Base-by-base conservation (phyloP, 2,329 filamentous ascomycete genomes). In the Clonostachys rosea region DNA sequence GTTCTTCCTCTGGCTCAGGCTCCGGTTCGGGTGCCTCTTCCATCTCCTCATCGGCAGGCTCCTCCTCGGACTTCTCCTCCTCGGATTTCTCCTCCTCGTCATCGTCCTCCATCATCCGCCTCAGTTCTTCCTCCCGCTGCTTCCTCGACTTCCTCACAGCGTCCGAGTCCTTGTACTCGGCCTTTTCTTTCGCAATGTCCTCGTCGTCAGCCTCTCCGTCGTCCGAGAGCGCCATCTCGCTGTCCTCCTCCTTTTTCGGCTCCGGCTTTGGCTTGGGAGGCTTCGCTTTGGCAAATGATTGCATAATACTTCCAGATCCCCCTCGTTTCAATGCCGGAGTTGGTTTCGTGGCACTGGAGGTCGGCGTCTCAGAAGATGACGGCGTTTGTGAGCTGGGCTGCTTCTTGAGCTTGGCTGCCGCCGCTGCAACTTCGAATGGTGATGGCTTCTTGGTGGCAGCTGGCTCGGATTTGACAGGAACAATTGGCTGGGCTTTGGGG, bases 251-350 rank as follows among this genome's bases (percentile, higher is more conserved):
- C 45, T 66, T 55, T 42, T 59, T 63, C 6, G 51, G 43, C 7
- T 56, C 49, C 10, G 57, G 53, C 56, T 84, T 89, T 5, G 83
- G 71, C 56, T 71, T 74, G 5, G 71, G 58, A 5, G 62, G 56
- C 5, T 63, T 65, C 6, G 74, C 71, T 57, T 86, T 89, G 13
- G 88, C 87, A 61, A 95, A 95, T 0, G 89, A 87, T 50, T 86
- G 84, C 74, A 94, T 90, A 24, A 95, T 81, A 49, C 80, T 79
- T 4, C 68, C 70, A 12, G 84, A 80, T 14, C 70, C 74, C 46
- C 79, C 78, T 48, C 79, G 79, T 58, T 88, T 89, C 4, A 56
- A 36, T 6, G 70, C 52, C 17, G 66, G 56, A 5, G 68, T 40
- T 5, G 63, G 46, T 47, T 66, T 67, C 13, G 49, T 46, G 6